Evolutionary conservation across 2,329 filamentous ascomycete genomes (phyloP).

Genomic region (Parafenestella ontariensis): DNA sequence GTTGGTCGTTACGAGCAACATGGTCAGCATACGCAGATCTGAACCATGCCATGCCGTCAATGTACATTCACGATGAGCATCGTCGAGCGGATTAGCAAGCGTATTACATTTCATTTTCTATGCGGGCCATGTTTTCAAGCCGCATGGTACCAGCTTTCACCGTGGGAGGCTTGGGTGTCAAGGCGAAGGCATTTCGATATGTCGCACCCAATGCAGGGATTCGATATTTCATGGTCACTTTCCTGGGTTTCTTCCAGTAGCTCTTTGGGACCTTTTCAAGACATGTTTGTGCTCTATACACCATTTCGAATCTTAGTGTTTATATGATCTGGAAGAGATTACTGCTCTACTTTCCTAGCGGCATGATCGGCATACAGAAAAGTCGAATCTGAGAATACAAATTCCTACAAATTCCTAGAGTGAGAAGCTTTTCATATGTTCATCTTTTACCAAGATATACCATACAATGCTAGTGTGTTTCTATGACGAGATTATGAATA

Average conservation of each 20-base stretch:
- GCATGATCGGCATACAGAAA: conserved; percentile 17
- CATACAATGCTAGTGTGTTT: background rate
- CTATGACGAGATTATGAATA: background rate
- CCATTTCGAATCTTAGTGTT: conserved; percentile 30
- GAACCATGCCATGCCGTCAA: conserved; percentile 13
- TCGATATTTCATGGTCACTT: background rate
- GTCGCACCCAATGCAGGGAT: background rate
- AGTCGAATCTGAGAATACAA: conserved; percentile 7
- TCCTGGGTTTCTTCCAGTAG: background rate
- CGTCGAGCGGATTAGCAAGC: conserved; percentile 18
- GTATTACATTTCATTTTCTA: conserved; percentile 8
- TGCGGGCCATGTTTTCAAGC: conserved; percentile 1
- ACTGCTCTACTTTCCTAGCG: conserved; percentile 6
- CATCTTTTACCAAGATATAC: background rate
- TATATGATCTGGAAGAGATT: conserved; percentile 26
- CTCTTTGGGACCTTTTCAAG: conserved; percentile 7
- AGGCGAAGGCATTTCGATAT: background rate
- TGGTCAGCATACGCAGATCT: conserved; percentile 15
- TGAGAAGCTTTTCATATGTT: background rate
- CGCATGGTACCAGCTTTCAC: conserved; percentile 3
- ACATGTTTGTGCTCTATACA: conserved; percentile 32
- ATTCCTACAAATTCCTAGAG: background rate
- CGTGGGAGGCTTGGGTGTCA: background rate
- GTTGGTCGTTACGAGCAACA: conserved; percentile 4
- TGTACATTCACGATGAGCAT: conserved; percentile 9